phyloP scores from a whole-genome alignment of 805 yeast species.

The Candida palmyrensis region DNA sequence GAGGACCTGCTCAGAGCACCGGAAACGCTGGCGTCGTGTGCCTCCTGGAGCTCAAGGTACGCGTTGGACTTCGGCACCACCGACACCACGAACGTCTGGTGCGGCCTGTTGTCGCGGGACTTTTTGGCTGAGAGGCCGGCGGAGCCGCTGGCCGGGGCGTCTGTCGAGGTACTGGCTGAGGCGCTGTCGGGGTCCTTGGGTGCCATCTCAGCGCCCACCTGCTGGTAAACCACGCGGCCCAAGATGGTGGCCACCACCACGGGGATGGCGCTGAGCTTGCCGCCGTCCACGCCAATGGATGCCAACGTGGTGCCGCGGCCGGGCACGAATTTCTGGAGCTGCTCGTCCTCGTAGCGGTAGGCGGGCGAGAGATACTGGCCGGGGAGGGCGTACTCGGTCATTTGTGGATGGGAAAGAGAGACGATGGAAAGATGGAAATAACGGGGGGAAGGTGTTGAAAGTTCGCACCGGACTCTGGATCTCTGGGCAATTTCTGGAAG shows the following conservation, averaged over 20 bases:
- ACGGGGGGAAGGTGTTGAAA: too few relatives aligned
- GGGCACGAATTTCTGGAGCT: constrained; percentile 43
- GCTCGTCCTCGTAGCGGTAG: constrained; percentile 24
- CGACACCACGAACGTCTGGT: constrained; percentile 22
- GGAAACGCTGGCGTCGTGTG: constrained; percentile 11
- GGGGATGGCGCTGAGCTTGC: constrained; percentile 23
- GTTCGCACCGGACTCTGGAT: too few relatives aligned
- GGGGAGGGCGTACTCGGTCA: constrained; percentile 47
- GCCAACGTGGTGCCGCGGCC: constrained; percentile 63
- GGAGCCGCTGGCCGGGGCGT: too few relatives aligned
- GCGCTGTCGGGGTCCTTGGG: too few relatives aligned
- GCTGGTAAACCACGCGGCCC: constrained; percentile 47
- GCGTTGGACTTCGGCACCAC: constrained; percentile 24
- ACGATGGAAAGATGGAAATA: too few relatives aligned
- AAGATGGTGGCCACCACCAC: constrained; percentile 56
- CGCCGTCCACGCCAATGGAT: constrained; percentile 35
- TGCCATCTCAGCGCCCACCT: constrained; percentile 11
- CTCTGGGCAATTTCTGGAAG: too few relatives aligned
- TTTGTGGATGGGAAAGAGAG: too few relatives aligned
- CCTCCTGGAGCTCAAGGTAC: constrained; percentile 19
- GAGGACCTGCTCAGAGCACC: too few relatives aligned
- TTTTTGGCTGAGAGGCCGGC: too few relatives aligned
- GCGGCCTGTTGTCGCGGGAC: too few relatives aligned
- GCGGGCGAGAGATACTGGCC: constrained; percentile 75
- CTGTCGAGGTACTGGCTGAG: too few relatives aligned